These are phyloP conservation scores for Cardamine occulta DNA, from an alignment of 345 rosid species.

Conservation along the genomic window DNA sequence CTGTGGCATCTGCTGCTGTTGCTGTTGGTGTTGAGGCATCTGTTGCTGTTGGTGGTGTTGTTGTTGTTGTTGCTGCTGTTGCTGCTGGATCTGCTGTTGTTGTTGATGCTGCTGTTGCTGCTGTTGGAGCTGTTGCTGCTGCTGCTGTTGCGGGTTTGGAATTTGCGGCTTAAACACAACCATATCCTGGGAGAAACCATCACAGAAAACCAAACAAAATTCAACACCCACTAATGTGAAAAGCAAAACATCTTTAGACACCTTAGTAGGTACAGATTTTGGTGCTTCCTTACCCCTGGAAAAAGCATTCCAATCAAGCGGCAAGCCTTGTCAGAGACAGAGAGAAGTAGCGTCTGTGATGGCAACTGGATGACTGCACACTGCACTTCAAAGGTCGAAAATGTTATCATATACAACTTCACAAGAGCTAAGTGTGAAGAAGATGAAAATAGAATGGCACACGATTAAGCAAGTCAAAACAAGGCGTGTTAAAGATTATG, in stretches of 20 bases:
- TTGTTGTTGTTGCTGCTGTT: conserved; percentile 48
- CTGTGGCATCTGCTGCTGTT: conserved; percentile 47
- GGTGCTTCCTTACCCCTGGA: conserved; percentile 75
- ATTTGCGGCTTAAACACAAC: conserved; percentile 93
- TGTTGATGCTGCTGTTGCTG: conserved; percentile 47
- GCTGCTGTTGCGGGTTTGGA: conserved; percentile 64
- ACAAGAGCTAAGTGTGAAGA: conserved; percentile 16
- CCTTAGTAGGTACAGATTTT: neutral
- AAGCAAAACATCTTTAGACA: conserved; percentile 1
- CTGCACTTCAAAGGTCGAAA: conserved; percentile 44
- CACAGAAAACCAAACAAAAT: conserved; percentile 20
- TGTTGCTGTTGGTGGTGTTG: conserved; percentile 47
- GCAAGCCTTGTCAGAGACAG: conserved; percentile 92
- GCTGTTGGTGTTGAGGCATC: conserved; percentile 50
- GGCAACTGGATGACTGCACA: conserved; percentile 98
- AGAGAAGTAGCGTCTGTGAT: conserved; percentile 88
- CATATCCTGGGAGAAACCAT: conserved; percentile 70
- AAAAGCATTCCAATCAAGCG: conserved; percentile 98
- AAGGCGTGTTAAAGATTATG: conserved; percentile 1
- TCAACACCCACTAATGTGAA: neutral
- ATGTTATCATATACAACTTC: conserved; percentile 25
- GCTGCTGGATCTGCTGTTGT: conserved; percentile 33
- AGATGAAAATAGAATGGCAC: neutral
- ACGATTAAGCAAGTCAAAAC: conserved; percentile 9
- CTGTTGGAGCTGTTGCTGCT: conserved; percentile 39